phyloP scores from a whole-genome alignment of 2,329 filamentous ascomycete species.

The Pseudonectria foliicola region DNA sequence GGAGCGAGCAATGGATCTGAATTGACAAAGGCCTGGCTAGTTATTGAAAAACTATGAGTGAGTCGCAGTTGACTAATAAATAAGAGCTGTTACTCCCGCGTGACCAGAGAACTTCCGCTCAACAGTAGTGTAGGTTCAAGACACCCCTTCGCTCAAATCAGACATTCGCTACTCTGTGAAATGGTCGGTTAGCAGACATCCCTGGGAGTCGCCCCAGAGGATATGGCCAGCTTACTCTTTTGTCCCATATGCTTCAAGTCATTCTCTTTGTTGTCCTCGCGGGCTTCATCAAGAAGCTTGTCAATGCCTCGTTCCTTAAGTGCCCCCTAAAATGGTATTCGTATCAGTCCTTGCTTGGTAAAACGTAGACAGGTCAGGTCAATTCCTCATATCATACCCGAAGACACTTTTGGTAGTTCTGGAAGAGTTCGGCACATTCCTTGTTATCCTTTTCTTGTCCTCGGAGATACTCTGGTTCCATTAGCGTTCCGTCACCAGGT shows the following conservation, averaged over 20 bases:
- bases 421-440: constrained; percentile 81
- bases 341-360: constrained; percentile 1
- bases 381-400: constrained; percentile 47
- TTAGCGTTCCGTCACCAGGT: constrained; percentile 7
- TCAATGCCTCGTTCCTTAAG: constrained; percentile 88
- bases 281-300: constrained; percentile 82
- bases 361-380: background rate
- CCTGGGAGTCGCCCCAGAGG: no score
- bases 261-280: constrained; percentile 83
- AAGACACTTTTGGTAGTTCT: constrained; percentile 81
- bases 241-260: constrained; percentile 50
- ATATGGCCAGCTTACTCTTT: constrained; percentile 28
- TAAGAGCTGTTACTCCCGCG: no score
- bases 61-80: no score
- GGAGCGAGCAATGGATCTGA: no score
- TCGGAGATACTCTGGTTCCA: constrained; percentile 69
- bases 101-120: no score
- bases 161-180: background rate
- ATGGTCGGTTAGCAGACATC: background rate
- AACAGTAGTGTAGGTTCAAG: no score
- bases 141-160: background rate
- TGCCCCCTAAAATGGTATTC: constrained; percentile 38
- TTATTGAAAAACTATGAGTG: no score
- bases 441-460: constrained; percentile 73
- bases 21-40: no score